These are phyloP conservation scores for Gigaspora rosea DNA, from an alignment of 192 early-diverging fungal genomes.

Conservation along the genomic window DNA sequence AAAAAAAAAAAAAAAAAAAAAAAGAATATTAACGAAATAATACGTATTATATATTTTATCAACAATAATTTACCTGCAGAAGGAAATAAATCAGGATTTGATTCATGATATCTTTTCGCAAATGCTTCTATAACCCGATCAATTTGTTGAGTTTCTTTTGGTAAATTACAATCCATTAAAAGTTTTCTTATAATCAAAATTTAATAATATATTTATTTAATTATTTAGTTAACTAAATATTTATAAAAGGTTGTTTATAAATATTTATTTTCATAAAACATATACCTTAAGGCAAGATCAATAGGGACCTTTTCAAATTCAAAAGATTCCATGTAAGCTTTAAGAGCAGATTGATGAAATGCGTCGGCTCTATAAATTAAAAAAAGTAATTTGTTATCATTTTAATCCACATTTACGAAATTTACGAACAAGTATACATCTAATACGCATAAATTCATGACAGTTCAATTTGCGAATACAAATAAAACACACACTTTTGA, in stretches of 20 bases:
- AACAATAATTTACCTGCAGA: slow-evolving; percentile 39
- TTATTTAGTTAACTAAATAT: background rate
- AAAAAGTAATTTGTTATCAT: background rate
- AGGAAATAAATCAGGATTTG: slow-evolving; percentile 66
- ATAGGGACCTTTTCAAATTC: slow-evolving; percentile 65
- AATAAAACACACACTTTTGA: slow-evolving; percentile 37
- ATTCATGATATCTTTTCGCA: slow-evolving; percentile 68
- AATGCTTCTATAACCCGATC: slow-evolving; percentile 78
- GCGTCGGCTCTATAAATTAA: slow-evolving; percentile 33
- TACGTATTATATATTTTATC: background rate
- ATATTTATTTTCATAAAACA: background rate
- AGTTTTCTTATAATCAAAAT: slow-evolving; percentile 54
- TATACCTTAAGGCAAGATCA: slow-evolving; percentile 62
- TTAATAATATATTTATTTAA: background rate
- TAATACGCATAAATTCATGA: background rate
- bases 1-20: background rate
- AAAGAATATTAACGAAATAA: too few relatives aligned
- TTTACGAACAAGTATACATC: background rate
- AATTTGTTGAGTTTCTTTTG: slow-evolving; percentile 83
- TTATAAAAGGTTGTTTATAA: background rate
- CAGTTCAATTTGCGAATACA: too few relatives aligned
- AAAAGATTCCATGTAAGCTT: slow-evolving; percentile 60
- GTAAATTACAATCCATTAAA: slow-evolving; percentile 70
- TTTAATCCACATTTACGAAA: background rate
- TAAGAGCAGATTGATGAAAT: slow-evolving; percentile 59